Conservation (phyloP, 2,329 filamentous ascomycete species). For the Emmonsia crescens region DNA sequence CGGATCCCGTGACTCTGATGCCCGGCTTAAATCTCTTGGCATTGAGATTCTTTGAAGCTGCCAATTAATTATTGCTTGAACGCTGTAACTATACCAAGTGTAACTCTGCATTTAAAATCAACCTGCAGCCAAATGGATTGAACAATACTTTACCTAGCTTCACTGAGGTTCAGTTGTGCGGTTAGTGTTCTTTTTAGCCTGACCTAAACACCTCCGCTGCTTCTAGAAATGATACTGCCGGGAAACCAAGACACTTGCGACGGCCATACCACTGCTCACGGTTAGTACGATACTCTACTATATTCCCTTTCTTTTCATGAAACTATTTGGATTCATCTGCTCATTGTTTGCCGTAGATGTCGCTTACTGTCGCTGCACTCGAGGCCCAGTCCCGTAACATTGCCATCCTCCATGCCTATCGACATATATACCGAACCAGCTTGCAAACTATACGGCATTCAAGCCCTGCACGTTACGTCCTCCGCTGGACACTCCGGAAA, state of each 20-base stretch:
- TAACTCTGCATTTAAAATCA: not conserved
- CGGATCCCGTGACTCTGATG: no score
- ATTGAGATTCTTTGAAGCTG: no score
- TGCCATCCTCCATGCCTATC: constrained; percentile 43
- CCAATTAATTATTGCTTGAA: no score
- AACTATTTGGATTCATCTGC: not conserved
- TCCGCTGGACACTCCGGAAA: constrained; percentile 35
- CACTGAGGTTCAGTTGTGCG: not conserved
- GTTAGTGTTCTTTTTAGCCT: not conserved
- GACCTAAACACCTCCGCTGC: no score
- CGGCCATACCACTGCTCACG: not conserved
- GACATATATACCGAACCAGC: constrained; percentile 44
- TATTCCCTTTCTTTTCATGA: not conserved
- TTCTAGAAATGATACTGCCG: not conserved
- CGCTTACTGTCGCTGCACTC: constrained; percentile 11
- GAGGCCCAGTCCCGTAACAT: constrained; percentile 14
- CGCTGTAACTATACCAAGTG: not conserved
- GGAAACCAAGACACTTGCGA: not conserved
- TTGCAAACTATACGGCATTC: constrained; percentile 48
- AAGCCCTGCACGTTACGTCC: constrained; percentile 44
- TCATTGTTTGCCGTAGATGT: constrained; percentile 5
- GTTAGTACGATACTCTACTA: not conserved
- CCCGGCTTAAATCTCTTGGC: no score
- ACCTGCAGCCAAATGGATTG: not conserved
- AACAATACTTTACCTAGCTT: no score